Base-by-base conservation (phyloP, 805 yeast species). In the Myxozyma kluyveri region DNA sequence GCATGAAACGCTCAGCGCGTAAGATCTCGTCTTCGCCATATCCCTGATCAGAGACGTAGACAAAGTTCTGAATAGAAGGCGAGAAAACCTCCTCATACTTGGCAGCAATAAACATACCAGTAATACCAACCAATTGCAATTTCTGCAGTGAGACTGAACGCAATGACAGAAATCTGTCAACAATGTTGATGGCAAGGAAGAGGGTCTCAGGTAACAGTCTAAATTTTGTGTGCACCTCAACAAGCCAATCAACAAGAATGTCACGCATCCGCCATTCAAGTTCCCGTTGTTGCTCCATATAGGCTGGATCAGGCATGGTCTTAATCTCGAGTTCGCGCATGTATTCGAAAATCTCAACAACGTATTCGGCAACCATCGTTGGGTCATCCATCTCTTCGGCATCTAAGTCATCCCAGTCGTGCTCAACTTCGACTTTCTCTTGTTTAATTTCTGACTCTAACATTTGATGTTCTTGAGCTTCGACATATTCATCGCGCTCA, bases 81-180 rank as follows among this genome's bases (percentile, higher is more conserved):
- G 96, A 90, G 67, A 88, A 89, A 63, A 91, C 90, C 64, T 91
- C 99, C 70, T 91, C 99, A 67, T 85, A 90, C 71, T 91, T 91
- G 22, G 97, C 95, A 6, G 98, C 97, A 57, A 91, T 80, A 67
- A 91, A 90, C 45, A 91, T 77, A 10, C 96, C 96, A 35, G 93
- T 95, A 1, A 95, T 95, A 6, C 98, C 98, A 40, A 91, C 96
- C 50, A 91, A 77, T 72, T 91, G 98, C 64, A 93, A 85, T 65
- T 90, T 80, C 50, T 85, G 79, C 54, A 89, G 75, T 12, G 91
- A 80, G 4, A 91, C 95, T 40, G 79, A 80, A 58, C 90, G 75
- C 62, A 81, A 80, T 40, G 93, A 81, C 61, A 91, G 74, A 66
- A 91, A 90, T 54, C 99, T 76, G 70, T 91, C 99, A 56, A 91